A percentile compares a stretch with the other conserved stretches of the same genome.
phyloP scores from a whole-genome alignment of 1,139 yeast genomes.

The Hansenula anomala region DNA sequence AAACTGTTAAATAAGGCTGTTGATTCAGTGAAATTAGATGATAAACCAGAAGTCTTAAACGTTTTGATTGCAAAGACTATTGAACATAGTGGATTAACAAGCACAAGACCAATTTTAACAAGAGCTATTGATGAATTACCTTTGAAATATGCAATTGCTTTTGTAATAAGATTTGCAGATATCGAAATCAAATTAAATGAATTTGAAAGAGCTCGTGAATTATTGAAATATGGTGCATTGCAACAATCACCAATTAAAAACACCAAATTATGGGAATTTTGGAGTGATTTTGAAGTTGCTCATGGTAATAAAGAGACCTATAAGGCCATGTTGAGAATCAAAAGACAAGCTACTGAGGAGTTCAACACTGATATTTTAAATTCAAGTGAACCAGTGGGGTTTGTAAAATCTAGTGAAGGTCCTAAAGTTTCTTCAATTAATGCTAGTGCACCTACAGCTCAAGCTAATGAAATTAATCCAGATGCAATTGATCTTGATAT shows the following conservation, averaged over 20 bases:
- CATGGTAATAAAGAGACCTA: constrained; percentile 68
- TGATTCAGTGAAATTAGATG: constrained; percentile 20
- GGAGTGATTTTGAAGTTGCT: constrained; percentile 72
- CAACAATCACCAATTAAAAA: constrained; percentile 37
- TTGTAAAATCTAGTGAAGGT: constrained; percentile 41
- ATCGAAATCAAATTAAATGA: constrained; percentile 48
- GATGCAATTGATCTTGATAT: constrained; percentile 64
- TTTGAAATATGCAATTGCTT: constrained; percentile 28
- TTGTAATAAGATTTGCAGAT: constrained; percentile 36
- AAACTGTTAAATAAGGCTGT: constrained; percentile 39
- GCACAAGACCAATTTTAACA: constrained; percentile 36
- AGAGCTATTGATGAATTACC: constrained; percentile 39
- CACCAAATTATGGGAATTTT: constrained; percentile 47
- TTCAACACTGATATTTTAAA: constrained; percentile 31
- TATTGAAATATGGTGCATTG: constrained; percentile 46
- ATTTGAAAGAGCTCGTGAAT: constrained; percentile 53
- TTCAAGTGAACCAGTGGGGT: constrained; percentile 45
- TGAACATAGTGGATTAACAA: constrained; percentile 29
- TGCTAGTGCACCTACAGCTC: constrained; percentile 8
- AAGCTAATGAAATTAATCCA: constrained; percentile 36
- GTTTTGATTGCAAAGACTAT: constrained; percentile 14
- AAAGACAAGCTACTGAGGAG: constrained; percentile 44
- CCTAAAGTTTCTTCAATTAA: constrained; percentile 25
- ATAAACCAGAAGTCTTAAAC: constrained; percentile 13
- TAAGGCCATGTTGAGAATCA: constrained; percentile 69